These are phyloP conservation scores for Teunomyces tritomae DNA, from an alignment of 805 yeast species.

Conservation along the genomic window DNA sequence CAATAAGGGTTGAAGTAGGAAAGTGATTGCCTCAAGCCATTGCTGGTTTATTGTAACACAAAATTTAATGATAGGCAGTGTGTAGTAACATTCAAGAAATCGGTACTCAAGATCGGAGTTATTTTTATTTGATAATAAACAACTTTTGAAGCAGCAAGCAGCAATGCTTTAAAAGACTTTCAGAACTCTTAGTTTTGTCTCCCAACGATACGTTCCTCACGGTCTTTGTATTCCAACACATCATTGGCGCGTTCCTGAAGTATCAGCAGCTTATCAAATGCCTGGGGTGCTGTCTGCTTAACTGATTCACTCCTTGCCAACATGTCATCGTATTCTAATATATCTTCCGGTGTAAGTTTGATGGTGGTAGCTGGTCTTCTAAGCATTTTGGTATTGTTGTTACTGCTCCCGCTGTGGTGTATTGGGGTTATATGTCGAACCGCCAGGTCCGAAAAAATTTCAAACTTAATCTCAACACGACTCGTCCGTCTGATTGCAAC, in stretches of 20 bases:
- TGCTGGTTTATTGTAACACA: no score
- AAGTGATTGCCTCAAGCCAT: no score
- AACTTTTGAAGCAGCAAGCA: no score
- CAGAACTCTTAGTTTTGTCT: not conserved
- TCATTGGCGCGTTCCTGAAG: conserved; percentile 4
- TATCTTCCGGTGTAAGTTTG: conserved; percentile 65
- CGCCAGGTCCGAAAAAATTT: not conserved
- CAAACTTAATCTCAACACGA: not conserved
- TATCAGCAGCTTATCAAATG: not conserved
- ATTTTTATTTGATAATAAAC: no score
- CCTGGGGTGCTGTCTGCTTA: not conserved
- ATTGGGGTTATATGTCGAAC: conserved; percentile 1
- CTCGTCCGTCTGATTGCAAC: conserved; percentile 2
- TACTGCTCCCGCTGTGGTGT: not conserved
- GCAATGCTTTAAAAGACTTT: no score
- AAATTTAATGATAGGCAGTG: no score
- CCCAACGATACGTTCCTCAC: conserved; percentile 1
- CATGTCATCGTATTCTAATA: conserved; percentile 46
- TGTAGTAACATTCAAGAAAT: no score
- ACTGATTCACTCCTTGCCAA: conserved; percentile 5
- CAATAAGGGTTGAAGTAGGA: no score
- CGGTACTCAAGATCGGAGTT: no score
- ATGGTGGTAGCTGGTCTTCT: conserved; percentile 72
- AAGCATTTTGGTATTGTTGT: conserved; percentile 42
- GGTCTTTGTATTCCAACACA: not conserved